Evolutionary conservation across 306 rosid genomes (phyloP), one percentile per base, ranked within the genome.

Genomic region (Cicer pinnatifidum): DNA sequence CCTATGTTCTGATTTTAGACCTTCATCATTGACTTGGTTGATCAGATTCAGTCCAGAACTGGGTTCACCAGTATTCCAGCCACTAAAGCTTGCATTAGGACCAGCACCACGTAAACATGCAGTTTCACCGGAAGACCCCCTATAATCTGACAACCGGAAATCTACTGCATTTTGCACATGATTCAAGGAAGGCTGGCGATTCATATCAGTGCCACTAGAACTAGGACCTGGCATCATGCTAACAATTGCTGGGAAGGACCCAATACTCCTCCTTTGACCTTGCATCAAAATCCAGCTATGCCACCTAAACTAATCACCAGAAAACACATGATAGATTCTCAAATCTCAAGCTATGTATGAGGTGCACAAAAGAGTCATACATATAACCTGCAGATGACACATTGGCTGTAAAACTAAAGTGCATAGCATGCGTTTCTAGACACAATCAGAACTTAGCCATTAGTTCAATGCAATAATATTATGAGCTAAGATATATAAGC

Each of bases 31-130:
- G 52, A 66, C 83, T 46, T 81, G 89, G 85, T 78, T 89, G 72
- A 75, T 82, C 39, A 63, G 73, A 79, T 81, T 81, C 75, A 82
- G 69, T 72, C 89, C 80, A 69, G 88, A 78, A 73, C 89, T 78
- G 39, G 89, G 57, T 82, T 86, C 96, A 72, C 93, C 91, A 44
- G 86, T 11, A 86, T 71, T 87, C 90, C 88, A 82, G 70, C 85
- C 78, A 69, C 60, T 66, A 43, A 81, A 84, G 81, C 76, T 82
- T 50, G 53, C 73, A 77, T 86, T 82, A 43, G 78, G 84, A 82
- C 71, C 78, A 71, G 79, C 51, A 11, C 83, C 82, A 66, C 88
- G 65, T 73, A 82, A 71, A 84, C 80, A 79, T 8, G 77, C 82
- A 54, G 83, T 35, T 77, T 88, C 96, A 52, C 85, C 86, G 58